phyloP scores from a whole-genome alignment of 208 protist species.

The Trypanosoma melophagium region DNA sequence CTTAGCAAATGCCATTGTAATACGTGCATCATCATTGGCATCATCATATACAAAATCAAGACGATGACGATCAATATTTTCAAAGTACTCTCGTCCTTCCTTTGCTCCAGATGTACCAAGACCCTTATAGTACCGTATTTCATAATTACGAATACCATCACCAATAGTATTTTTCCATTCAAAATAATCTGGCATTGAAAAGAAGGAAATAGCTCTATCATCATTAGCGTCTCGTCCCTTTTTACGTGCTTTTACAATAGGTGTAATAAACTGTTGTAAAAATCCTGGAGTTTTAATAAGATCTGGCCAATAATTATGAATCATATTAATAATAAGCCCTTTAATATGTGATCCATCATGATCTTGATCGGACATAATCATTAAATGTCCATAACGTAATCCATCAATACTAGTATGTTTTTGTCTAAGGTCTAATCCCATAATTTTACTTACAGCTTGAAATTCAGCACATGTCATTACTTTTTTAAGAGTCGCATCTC shows the following conservation, averaged over 20 bases:
- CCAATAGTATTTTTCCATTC: conserved; percentile 91
- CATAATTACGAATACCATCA: conserved; percentile 85
- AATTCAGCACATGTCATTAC: conserved; percentile 97
- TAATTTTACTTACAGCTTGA: conserved; percentile 93
- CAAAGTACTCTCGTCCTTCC: conserved; percentile 99
- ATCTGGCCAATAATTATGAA: conserved; percentile 99
- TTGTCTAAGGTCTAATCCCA: conserved; percentile 94
- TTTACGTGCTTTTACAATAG: conserved; percentile 98
- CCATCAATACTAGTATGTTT: conserved; percentile 84
- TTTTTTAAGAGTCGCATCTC: conserved; percentile 94
- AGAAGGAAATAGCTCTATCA: conserved; percentile 93
- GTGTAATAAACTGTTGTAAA: conserved; percentile 99
- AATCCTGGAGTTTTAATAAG: conserved; percentile 97
- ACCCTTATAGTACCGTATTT: conserved; percentile 99
- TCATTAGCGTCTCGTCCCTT: conserved; percentile 67
- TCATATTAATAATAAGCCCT: conserved; percentile 99
- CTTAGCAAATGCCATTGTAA: conserved; percentile 99
- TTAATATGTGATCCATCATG: conserved; percentile 99
- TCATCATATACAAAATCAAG: conserved; percentile 94
- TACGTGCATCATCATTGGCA: conserved; percentile 89
- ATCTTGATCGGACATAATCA: conserved; percentile 99
- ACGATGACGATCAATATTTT: conserved; percentile 96
- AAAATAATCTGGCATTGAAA: conserved; percentile 99
- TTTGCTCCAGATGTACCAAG: conserved; percentile 95
- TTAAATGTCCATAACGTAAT: conserved; percentile 99